Base-by-base conservation (phyloP, 805 yeast species). In the Kluyveromyces dobzhanskii region DNA sequence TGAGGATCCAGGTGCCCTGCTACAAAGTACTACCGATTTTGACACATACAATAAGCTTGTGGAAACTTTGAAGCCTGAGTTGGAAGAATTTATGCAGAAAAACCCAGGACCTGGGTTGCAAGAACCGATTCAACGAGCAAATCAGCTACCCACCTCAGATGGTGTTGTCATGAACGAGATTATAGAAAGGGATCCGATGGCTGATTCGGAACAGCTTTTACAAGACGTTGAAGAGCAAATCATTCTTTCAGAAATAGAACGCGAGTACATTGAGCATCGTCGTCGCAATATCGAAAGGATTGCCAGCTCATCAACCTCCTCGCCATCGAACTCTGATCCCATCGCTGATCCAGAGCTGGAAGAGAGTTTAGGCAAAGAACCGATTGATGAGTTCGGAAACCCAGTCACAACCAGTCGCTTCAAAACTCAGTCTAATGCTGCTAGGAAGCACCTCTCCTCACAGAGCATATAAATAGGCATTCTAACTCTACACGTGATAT, bases 341-440 rank as follows among this genome's bases (percentile, higher is more conserved):
- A 14, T 6, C 30, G n/a, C n/a, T 6, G 30, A 27, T 5, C 13
- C n/a, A 5, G 16, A 27, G 16, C n/a, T 27, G 11, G 11, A 27
- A 5, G 55, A 62, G 23, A 69, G 73, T 32, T 73, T 75, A 35
- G 65, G 32, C 16, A 30, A 30, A 14, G 94, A 82, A 50, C 86
- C 85, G 0, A 62, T 82, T 5, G 86, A 82, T 47, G 80, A 75
- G 39, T 50, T 61, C 28, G 85, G 85, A 0, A 70, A 75, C 39
- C 77, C 78, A 0, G 54, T 73, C 6, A 77, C 67, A 43, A 62
- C 74, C 1, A 83, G 94, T 52, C 64, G 86, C 37, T 85, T 85
- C 57, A 81, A 68, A 50, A 75, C 84, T 6, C 32, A 30, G 16
- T 6, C 32, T 4, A 3, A 11, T 35, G 30, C 30, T n/a, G 5